Base-by-base conservation (phyloP, 305 asterid species). In the Fraxinus angustifolia region DNA sequence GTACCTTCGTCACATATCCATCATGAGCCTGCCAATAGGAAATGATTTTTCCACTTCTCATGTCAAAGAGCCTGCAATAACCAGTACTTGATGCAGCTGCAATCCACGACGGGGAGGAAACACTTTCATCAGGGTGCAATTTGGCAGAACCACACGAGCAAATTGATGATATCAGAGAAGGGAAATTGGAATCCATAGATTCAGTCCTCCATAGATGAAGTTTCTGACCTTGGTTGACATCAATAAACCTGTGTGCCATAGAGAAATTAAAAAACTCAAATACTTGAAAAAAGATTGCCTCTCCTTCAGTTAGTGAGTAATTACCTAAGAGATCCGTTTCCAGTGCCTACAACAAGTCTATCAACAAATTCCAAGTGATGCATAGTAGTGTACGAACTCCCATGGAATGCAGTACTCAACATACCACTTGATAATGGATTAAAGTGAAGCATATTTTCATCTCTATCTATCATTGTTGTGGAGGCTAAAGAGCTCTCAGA, bases 21-120 rank as follows among this genome's bases (percentile, higher is more conserved):
- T 96, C 98, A 89, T 96, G 98, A 83, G 97, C 99, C 88, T 94
- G 97, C 99, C 99, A 94, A 56, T 96, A 90, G 31, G 97, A 83
- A 84, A 93, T 92, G 75, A 92, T 87, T 82, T 89, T 89, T 80
- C 98, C 99, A 86, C 97, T 90, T 86, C 97, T 92, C 87, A 93
- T 83, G 90, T 96, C 99, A 87, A 92, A 91, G 78, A 94, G 91
- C 86, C 90, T 89, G 88, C 98, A 96, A 85, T 85, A 77, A 79
- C 99, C 99, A 79, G 97, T 91, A 87, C 98, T 94, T 84, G 87
- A 89, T 35, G 97, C 97, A 78, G 96, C 93, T 74, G 98, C 99
- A 88, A 96, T 87, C 97, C 97, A 96, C 28, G 97, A 94, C 62
- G 98, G 97, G 78, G 58, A 88, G 60, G 86, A 62, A 12, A 80